These are phyloP conservation scores for Pistacia integerrima DNA, from an alignment of 345 rosid species.

Conservation along the genomic window DNA sequence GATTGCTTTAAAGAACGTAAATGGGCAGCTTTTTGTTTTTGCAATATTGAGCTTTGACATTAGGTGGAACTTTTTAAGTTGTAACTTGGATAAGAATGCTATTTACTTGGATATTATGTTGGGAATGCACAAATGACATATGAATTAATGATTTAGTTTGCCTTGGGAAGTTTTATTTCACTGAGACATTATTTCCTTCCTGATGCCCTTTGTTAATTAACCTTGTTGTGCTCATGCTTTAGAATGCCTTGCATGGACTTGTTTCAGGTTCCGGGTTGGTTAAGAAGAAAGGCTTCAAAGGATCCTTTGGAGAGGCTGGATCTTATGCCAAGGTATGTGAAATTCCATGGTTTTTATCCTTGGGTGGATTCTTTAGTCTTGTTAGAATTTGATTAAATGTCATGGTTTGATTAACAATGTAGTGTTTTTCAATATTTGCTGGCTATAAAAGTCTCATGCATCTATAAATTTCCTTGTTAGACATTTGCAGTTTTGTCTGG, in stretches of 20 bases:
- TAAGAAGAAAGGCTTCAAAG: slow-evolving; percentile 77
- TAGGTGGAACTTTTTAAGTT: no score
- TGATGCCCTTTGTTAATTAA: not conserved
- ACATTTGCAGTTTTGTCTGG: slow-evolving; percentile 73
- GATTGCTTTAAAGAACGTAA: not conserved
- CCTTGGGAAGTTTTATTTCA: not conserved
- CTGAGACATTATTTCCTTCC: not conserved
- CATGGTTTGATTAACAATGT: not conserved
- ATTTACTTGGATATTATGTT: no score
- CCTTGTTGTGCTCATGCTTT: not conserved
- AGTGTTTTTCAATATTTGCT: not conserved
- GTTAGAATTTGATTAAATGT: not conserved
- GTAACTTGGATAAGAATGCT: not conserved
- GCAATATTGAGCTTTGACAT: no score
- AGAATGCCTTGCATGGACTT: not conserved
- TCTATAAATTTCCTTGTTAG: slow-evolving; percentile 32
- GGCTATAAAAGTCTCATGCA: not conserved
- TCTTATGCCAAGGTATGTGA: slow-evolving; percentile 81
- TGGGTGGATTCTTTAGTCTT: not conserved
- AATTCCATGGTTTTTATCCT: not conserved
- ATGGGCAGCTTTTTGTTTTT: not conserved
- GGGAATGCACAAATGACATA: not conserved
- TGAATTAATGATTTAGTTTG: not conserved
- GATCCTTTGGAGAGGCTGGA: slow-evolving; percentile 81
- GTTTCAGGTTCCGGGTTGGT: slow-evolving; percentile 79